These are phyloP conservation scores for Pyrenochaeta sp. DNA, from an alignment of 2,329 filamentous ascomycete genomes.

Conservation along the genomic window DNA sequence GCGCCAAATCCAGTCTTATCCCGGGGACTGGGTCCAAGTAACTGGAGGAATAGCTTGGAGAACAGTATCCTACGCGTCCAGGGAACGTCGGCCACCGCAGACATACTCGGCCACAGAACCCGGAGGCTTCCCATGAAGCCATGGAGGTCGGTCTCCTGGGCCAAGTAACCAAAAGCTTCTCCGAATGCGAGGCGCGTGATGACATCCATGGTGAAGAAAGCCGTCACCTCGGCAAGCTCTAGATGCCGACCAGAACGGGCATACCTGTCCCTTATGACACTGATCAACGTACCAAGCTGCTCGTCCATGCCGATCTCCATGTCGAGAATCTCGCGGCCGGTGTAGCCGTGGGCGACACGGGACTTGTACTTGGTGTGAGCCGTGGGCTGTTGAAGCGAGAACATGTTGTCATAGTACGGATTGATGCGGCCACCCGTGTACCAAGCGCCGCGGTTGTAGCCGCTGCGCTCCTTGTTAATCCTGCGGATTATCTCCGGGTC, in stretches of 20 bases:
- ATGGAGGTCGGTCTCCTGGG: conserved; percentile 9
- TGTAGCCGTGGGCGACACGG: conserved; percentile 1
- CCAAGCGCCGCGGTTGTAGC: conserved; percentile 33
- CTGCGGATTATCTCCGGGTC: conserved; percentile 56
- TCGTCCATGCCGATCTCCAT: conserved; percentile 7
- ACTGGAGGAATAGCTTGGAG: conserved; percentile 5
- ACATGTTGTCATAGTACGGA: conserved; percentile 8
- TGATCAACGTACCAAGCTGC: conserved; percentile 1
- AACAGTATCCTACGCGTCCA: conserved; percentile 10
- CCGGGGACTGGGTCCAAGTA: conserved; percentile 1
- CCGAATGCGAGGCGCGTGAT: conserved; percentile 16
- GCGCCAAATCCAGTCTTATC: conserved; percentile 6
- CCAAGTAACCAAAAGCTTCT: conserved; percentile 14
- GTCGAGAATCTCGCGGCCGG: conserved; percentile 3
- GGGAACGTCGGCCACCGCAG: conserved; percentile 7
- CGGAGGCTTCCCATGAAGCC: conserved; percentile 4
- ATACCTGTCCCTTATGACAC: conserved; percentile 4
- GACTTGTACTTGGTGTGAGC: conserved; percentile 1
- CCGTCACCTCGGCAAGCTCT: not conserved
- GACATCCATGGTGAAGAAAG: conserved; percentile 16
- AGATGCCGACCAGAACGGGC: conserved; percentile 1
- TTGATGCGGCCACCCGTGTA: conserved; percentile 5
- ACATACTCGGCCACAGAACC: conserved; percentile 5
- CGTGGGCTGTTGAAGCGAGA: not conserved
- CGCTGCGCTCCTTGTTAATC: conserved; percentile 50